Evolutionary conservation across 140 eudicot species (phyloP).

Genomic region (Cichorium intybus): DNA sequence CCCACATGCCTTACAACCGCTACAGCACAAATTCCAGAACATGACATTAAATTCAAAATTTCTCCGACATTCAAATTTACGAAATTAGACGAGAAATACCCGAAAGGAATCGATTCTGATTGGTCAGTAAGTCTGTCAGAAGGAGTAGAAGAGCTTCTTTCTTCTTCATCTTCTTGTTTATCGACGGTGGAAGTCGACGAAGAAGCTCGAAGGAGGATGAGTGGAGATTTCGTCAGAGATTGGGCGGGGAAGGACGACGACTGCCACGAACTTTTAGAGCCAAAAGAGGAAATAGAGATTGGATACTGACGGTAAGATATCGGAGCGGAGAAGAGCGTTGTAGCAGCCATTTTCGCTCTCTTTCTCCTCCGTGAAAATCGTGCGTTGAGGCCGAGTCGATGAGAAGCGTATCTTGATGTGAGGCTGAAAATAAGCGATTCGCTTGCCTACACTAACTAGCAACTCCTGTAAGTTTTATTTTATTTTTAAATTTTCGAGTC

Average conservation of each 20-base stretch:
- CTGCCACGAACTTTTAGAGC: conserved; percentile 1
- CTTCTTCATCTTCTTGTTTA: conserved; percentile 34
- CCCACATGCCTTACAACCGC: conserved; percentile 89
- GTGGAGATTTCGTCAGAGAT: conserved; percentile 11
- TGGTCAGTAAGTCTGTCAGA: conserved; percentile 6
- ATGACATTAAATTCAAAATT: neutral
- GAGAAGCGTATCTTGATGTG: conserved; percentile 24
- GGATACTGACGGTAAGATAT: conserved; percentile 12
- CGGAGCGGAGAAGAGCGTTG: conserved; percentile 27
- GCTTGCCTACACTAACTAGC: neutral
- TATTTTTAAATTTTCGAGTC: no score
- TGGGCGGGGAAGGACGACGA: conserved; percentile 6
- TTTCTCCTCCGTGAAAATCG: neutral
- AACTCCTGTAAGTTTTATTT: no score
- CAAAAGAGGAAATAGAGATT: neutral
- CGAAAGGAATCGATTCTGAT: conserved; percentile 29
- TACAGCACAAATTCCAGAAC: neutral
- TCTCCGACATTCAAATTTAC: no score
- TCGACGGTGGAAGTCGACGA: conserved; percentile 41
- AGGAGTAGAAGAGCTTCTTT: conserved; percentile 1
- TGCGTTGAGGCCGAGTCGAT: neutral
- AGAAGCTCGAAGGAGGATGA: conserved; percentile 22
- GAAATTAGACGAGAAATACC: conserved; percentile 10
- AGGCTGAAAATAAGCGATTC: conserved; percentile 6
- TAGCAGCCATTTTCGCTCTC: conserved; percentile 26